Percentiles rank a stretch among this genome's conserved stretches.
These are phyloP conservation scores for Penicillium paradoxum DNA, from an alignment of 495 filamentous ascomycete species.

Conservation along the genomic window DNA sequence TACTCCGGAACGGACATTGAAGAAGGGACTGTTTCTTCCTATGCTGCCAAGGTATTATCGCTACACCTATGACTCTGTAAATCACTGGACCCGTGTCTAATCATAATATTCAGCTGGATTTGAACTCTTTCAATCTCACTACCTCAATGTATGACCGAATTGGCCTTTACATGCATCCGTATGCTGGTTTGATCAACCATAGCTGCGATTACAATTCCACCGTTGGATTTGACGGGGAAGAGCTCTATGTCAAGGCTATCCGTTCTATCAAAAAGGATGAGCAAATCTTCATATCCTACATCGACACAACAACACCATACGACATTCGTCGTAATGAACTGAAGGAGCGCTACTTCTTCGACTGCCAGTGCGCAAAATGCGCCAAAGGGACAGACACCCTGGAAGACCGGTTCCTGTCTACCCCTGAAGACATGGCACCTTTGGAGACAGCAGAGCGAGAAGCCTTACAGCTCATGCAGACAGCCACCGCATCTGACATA, in stretches of 20 bases:
- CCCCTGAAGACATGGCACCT: constrained; percentile 10
- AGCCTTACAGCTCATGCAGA: constrained; percentile 25
- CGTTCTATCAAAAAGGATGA: constrained; percentile 46
- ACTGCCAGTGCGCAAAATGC: constrained; percentile 58
- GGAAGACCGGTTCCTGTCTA: constrained; percentile 15
- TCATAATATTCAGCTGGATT: constrained; percentile 35
- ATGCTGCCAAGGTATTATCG: constrained; percentile 41
- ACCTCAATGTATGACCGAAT: constrained; percentile 54
- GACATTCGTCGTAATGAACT: constrained; percentile 48
- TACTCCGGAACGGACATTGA: constrained; percentile 44
- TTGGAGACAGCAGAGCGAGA: constrained; percentile 20
- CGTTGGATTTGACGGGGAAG: constrained; percentile 55
- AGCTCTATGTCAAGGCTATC: constrained; percentile 42
- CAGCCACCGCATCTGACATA: constrained; percentile 9
- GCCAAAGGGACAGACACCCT: constrained; percentile 20
- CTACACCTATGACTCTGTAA: neutral
- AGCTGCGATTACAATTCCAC: constrained; percentile 66
- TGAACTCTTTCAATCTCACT: constrained; percentile 59
- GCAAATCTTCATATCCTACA: constrained; percentile 66
- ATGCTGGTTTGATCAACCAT: constrained; percentile 60
- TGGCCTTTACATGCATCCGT: constrained; percentile 57
- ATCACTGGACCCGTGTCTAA: neutral
- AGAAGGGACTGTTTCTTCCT: constrained; percentile 34
- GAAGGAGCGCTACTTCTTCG: constrained; percentile 57
- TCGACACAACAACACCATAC: constrained; percentile 54